Evolutionary conservation across 805 yeast species (phyloP), one percentile per base, ranked within the genome.

Genomic region (Clavispora vitiphila): DNA sequence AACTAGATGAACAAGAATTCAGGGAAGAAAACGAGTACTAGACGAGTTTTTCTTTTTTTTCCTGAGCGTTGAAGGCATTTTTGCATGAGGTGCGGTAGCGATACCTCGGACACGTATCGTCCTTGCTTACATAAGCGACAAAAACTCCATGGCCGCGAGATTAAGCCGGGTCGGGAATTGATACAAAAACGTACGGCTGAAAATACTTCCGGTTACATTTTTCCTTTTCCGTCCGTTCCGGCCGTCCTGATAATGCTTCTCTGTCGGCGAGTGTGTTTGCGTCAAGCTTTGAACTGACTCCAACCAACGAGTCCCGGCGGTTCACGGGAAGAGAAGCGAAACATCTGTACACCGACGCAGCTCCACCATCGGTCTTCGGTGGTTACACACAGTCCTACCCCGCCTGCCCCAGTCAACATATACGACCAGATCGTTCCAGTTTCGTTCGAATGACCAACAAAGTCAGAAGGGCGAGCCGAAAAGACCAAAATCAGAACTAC

Each of bases 41-140:
- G 32, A 29, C 32, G 32, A 15, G 32, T 16, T 29, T 29, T 29
- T 16, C 32, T 29, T 29, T 29, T 29, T 29, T 29, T 29, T 29
- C 32, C 32, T 15, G 32, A 29, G 43, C 45, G 40, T 46, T 35
- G 49, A 39, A 42, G 43, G 41, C 35, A 30, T 25, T 29, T 20
- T 34, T 30, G 23, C 42, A 29, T 34, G 34, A 30, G 19, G 32
- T 29, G 32, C 32, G n/a, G 32, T 29, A 29, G 32, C 32, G 22
- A 32, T 22, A 34, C 49, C 52, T 49, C 55, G 55, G 55, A 48
- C 55, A 47, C 55, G 54, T 46, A 50, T 45, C 49, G 55, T 48
- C 55, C 55, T 50, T 50, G 54, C 44, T 49, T 49, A 47, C 41
- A 42, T 50, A 50, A 48, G 41, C 32, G 14, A 29, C 20, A 9